Evolutionary conservation across 2,329 filamentous ascomycete species (phyloP).

Genomic region (Sclerotinia nivalis): DNA sequence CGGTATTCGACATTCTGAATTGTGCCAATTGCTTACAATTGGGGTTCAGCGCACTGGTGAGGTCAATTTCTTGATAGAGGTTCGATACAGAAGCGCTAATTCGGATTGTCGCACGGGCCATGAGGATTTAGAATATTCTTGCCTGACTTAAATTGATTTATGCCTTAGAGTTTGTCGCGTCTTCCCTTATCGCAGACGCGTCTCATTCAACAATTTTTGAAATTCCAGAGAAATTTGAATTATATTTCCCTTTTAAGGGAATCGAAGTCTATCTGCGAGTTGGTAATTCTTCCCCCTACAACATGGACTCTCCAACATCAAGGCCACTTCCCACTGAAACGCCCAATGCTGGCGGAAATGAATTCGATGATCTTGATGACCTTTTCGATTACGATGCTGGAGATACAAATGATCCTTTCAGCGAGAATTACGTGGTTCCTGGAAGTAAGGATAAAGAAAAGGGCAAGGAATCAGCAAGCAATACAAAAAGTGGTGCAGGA

Average conservation of each 20-base stretch:
- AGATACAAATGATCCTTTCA: conserved; percentile 36
- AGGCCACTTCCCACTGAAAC: conserved; percentile 31
- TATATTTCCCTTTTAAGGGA: not conserved
- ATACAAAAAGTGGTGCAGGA: conserved; percentile 52
- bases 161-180: conserved; percentile 21
- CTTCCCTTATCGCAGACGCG: conserved; percentile 19
- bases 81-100: conserved; percentile 25
- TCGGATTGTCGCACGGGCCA: conserved; percentile 16
- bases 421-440: conserved; percentile 32
- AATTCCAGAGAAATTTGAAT: not conserved
- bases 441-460: conserved; percentile 40
- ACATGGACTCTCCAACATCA: conserved; percentile 8
- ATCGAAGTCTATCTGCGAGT: too few species aligned
- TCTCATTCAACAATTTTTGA: not conserved
- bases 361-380: conserved; percentile 53
- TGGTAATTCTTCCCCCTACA: not conserved
- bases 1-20: conserved; percentile 42
- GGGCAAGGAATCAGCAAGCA: conserved; percentile 45
- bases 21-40: conserved; percentile 37
- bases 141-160: conserved; percentile 22
- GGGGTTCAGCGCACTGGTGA: conserved; percentile 19
- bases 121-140: not conserved
- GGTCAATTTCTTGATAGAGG: conserved; percentile 24
- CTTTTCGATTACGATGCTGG: conserved; percentile 76
- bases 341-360: conserved; percentile 44